Base-by-base conservation (phyloP, 116 monocot genomes). In the Posidonia oceanica region DNA sequence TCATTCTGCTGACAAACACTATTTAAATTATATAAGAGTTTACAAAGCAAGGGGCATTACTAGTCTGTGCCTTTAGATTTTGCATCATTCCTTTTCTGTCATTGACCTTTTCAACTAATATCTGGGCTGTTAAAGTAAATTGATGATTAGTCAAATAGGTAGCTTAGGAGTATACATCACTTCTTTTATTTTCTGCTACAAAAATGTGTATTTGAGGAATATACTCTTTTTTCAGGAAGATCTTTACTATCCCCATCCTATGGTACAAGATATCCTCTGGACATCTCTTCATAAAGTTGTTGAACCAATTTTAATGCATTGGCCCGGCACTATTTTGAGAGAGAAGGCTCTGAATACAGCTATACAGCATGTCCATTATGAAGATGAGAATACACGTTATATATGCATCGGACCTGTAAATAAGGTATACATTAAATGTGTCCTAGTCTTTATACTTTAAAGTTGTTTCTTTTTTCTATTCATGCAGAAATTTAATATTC, bases 341-440 rank as follows among this genome's bases (percentile, higher is more conserved):
- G 64, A 80, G 20, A 82, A 69, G 71, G 85, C 88, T 61, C 38
- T 88, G 36, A 14, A 71, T 3, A 78, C 63, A 42, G 64, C 68
- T 13, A 74, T 84, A 22, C 52, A 88, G 37, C 82, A 85, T 69
- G 80, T 88, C 59, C 88, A 82, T 70, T 85, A 88, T 82, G 85
- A 88, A 78, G 88, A 84, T 67, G 85, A 88, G 59, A 82, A 67
- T 61, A 77, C 80, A 52, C 75, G 72, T 12, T 88, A 88, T 67
- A 55, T 84, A 54, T 80, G 80, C 69, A 69, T 82, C 40, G 79
- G 84, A 38, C 63, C 79, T n/a, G 72, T 84, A 39, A 94, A 90
- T 72, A 94, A 94, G 90, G 94, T 87, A 75, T 58, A 14, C 22
- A 68, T 68, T n/a, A 52, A 52, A 68, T 68, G 48, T 48, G 44